Percentiles rank a stretch among this genome's conserved stretches.
Conservation (phyloP, 73 alveolate genomes). For the Diophrys sp. region DNA sequence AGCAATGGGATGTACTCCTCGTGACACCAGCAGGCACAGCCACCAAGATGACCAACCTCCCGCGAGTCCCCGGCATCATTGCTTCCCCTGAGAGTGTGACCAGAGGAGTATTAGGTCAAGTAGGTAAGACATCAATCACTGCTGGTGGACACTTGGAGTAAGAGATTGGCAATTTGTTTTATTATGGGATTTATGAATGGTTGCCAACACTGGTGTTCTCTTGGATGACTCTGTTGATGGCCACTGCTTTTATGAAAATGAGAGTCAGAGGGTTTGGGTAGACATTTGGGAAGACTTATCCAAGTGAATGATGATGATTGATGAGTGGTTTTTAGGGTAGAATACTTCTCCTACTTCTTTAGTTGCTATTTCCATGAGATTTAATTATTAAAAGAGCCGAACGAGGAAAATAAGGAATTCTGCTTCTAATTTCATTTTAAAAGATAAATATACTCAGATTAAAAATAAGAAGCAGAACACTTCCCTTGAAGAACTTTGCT, state of each 20-base stretch:
- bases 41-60: background rate
- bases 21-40: background rate
- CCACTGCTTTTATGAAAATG: background rate
- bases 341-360: no score
- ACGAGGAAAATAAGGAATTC: no score
- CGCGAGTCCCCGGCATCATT: background rate
- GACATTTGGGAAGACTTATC: no score
- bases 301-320: no score
- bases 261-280: background rate
- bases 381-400: no score
- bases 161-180: background rate
- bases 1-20: background rate
- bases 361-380: no score
- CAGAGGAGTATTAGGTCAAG: background rate
- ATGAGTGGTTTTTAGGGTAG: no score
- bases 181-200: background rate
- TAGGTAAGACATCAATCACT: background rate
- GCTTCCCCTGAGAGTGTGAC: background rate
- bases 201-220: background rate
- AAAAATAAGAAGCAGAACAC: conserved; percentile 74
- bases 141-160: background rate
- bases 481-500: conserved; percentile 70
- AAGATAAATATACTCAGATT: conserved; percentile 75
- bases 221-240: background rate
- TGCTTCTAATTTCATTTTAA: no score